These are phyloP conservation scores for Lactarius akahatsu DNA, from an alignment of 768 basidiomycete species.

Conservation along the genomic window DNA sequence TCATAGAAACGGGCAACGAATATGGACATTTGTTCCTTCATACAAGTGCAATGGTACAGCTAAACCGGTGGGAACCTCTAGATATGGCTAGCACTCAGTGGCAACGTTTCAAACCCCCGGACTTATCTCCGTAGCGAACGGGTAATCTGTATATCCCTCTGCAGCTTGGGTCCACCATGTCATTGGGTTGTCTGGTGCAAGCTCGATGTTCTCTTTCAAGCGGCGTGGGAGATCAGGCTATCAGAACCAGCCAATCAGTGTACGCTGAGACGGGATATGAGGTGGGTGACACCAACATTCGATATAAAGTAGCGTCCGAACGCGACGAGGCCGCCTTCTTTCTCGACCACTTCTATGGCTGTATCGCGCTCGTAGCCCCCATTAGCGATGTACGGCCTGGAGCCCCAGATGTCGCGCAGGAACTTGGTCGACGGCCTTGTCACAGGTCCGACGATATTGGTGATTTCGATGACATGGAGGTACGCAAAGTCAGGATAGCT, in stretches of 20 bases:
- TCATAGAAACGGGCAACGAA: constrained; percentile 13
- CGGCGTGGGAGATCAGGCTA: constrained; percentile 30
- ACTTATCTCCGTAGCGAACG: constrained; percentile 14
- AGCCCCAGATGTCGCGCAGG: constrained; percentile 32
- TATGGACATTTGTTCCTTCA: not conserved
- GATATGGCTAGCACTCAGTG: not conserved
- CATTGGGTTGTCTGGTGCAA: not conserved
- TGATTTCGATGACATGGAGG: constrained; percentile 38
- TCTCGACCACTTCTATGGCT: constrained; percentile 26
- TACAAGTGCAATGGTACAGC: not conserved
- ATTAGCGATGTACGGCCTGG: constrained; percentile 30
- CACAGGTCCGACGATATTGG: constrained; percentile 1
- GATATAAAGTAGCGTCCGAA: constrained; percentile 24
- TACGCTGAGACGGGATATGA: not conserved
- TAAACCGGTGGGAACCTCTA: not conserved
- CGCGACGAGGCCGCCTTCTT: constrained; percentile 20
- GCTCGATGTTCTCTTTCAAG: constrained; percentile 6
- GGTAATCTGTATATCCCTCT: constrained; percentile 30
- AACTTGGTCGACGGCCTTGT: constrained; percentile 28
- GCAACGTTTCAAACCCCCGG: not conserved
- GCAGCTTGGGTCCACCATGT: constrained; percentile 6
- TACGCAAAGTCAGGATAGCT: constrained; percentile 21
- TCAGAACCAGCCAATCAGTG: not conserved
- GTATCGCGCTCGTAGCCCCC: constrained; percentile 31
- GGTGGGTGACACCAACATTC: constrained; percentile 12